Base-by-base conservation (phyloP, 306 rosid species). In the Cotoneaster glaucophyllus region DNA sequence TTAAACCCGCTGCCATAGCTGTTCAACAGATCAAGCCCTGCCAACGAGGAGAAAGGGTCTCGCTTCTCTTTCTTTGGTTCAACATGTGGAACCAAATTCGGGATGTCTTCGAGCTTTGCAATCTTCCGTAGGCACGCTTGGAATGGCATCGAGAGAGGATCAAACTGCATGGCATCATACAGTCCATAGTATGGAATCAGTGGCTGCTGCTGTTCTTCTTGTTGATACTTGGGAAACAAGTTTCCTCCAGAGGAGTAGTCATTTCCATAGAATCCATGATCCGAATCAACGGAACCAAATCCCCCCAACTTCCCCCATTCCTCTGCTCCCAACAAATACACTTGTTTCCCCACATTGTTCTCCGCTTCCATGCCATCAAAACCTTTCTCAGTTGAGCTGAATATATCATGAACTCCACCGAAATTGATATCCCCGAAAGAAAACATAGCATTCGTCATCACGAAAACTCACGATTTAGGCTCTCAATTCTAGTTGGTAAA, bases 21-120 rank as follows among this genome's bases (percentile, higher is more conserved):
- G 71, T 82, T 86, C 65, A 89, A 83, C 37, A 91, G 84, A 73
- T 82, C 84, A 73, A 89, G 83, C 19, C 91, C 43, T 32, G 90
- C 85, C 52, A 86, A 78, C 67, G 82, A 78, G 25, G 79, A 78
- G 31, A 82, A 64, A 18, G 69, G 43, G 34, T 19, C 28, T 37
- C 6, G 62, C 34, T 82, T 78, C 0, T 59, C 41, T 66, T 83
- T 84, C 79, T 69, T 58, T 34, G 79, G 15, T 71, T 78, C 76
- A 61, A 48, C 29, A 21, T 61, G 39, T 45, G 84, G 82, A 70
- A 50, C 32, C 61, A 48, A 24, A 62, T 80, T 57, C 64, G 76
- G 54, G 68, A 24, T 58, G 59, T 77, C 78, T 21, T 68, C 81
- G 75, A 81, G 73, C 45, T 78, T 75, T 8, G 39, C 18, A n/a